A percentile compares a stretch with the other conserved stretches of the same genome.
Conservation (phyloP, 139 green algal species). For the Chlorella ohadii region DNA sequence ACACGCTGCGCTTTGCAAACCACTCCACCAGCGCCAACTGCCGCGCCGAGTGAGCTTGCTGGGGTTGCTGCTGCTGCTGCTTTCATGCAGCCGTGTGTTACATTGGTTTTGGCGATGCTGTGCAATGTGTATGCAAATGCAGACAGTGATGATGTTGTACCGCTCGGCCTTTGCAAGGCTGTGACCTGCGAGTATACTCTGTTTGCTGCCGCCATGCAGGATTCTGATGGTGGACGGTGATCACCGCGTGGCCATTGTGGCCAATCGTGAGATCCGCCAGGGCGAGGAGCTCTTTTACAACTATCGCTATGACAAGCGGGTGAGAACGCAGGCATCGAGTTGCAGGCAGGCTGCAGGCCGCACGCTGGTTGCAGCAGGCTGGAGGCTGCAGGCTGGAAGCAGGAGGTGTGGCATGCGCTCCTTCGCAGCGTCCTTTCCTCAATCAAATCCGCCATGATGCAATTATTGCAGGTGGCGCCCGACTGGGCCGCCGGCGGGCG, state of each 20-base stretch:
- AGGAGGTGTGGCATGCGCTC: no score
- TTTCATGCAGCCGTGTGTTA: no score
- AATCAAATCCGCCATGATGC: no score
- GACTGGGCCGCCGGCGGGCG: constrained; percentile 7
- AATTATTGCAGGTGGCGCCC: constrained; percentile 19
- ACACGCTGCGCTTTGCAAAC: constrained; percentile 94
- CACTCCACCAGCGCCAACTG: constrained; percentile 76
- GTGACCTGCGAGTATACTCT: no score
- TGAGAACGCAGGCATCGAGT: neutral
- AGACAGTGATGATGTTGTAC: no score
- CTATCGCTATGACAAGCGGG: constrained; percentile 30
- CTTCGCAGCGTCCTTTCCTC: no score
- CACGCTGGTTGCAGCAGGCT: neutral
- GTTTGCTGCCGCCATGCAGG: neutral
- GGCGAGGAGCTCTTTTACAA: constrained; percentile 80
- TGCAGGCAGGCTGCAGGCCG: neutral
- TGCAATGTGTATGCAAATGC: no score
- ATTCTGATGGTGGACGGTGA: constrained; percentile 82
- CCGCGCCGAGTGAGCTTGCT: constrained; percentile 42
- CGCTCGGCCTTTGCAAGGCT: no score
- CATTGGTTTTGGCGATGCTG: no score
- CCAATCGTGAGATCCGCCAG: constrained; percentile 60
- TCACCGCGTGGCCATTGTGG: constrained; percentile 84
- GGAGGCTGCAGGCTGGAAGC: neutral
- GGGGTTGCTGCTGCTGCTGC: neutral